Conservation (phyloP, 208 protist genomes). For the Trypanosoma cruzi region DNA sequence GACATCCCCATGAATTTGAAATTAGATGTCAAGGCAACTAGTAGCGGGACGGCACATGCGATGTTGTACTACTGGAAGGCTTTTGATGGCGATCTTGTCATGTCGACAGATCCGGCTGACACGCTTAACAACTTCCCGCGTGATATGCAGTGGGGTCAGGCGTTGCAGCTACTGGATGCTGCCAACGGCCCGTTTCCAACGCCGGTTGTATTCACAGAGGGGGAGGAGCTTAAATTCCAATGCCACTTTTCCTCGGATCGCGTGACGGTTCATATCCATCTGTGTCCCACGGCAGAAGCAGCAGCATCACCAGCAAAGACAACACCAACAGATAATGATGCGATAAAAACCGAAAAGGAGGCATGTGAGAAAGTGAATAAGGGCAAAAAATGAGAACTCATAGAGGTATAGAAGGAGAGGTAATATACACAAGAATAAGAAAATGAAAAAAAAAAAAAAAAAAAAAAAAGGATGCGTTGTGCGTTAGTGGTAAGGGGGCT, state of each 20-base stretch:
- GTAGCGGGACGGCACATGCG: slow-evolving; percentile 75
- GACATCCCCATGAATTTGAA: slow-evolving; percentile 17
- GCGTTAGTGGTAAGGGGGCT: too few species aligned
- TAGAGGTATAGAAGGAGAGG: not conserved
- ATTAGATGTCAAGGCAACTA: slow-evolving; percentile 55
- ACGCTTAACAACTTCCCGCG: slow-evolving; percentile 91
- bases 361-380: not conserved
- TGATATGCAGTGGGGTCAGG: slow-evolving; percentile 96
- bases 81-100: slow-evolving; percentile 30
- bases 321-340: not conserved
- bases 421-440: not conserved
- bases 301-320: not conserved
- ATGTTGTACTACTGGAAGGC: slow-evolving; percentile 88
- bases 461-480: too few species aligned
- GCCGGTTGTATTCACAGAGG: slow-evolving; percentile 43
- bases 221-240: slow-evolving; percentile 53
- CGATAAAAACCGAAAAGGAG: not conserved
- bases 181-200: slow-evolving; percentile 49
- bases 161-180: slow-evolving; percentile 88
- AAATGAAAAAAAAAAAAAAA: too few species aligned
- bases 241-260: slow-evolving; percentile 69
- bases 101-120: slow-evolving; percentile 87
- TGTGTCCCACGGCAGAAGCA: not conserved
- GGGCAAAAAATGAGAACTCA: not conserved
- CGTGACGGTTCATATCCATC: slow-evolving; percentile 66